Evolutionary conservation across 768 basidiomycete genomes (phyloP).

Genomic region (Omphalotus guepiniiformis): DNA sequence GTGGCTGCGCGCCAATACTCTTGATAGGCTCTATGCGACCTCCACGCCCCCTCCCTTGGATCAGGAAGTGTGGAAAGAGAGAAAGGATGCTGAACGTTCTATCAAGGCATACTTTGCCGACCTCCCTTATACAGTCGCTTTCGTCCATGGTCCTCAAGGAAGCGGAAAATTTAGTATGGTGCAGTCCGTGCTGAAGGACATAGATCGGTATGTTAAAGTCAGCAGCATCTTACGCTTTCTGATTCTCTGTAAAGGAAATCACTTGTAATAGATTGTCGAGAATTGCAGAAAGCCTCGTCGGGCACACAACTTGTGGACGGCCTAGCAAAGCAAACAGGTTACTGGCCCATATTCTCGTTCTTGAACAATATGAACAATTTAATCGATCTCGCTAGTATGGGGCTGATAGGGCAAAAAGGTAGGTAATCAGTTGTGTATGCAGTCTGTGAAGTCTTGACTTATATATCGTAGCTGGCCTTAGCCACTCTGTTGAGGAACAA

Average conservation of each 20-base stretch:
- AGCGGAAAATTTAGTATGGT: conserved; percentile 73
- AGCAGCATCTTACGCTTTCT: no score
- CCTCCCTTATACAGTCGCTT: conserved; percentile 73
- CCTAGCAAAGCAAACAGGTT: conserved; percentile 82
- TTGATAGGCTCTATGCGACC: conserved; percentile 37
- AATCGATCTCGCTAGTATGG: conserved; percentile 36
- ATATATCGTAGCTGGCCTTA: conserved; percentile 71
- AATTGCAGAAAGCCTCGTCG: conserved; percentile 63
- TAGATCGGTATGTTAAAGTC: conserved; percentile 47
- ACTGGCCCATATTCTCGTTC: conserved; percentile 85
- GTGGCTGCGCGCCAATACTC: conserved; percentile 64
- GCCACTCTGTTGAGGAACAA: conserved; percentile 74
- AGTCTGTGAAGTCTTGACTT: neutral
- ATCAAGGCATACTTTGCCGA: conserved; percentile 74
- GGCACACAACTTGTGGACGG: conserved; percentile 64
- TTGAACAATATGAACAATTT: conserved; percentile 8
- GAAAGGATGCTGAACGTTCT: conserved; percentile 67
- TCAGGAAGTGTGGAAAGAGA: conserved; percentile 76
- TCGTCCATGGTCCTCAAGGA: conserved; percentile 80
- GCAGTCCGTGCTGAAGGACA: conserved; percentile 45
- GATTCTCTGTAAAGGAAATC: conserved; percentile 49
- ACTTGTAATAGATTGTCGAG: conserved; percentile 80
- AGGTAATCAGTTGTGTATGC: conserved; percentile 9
- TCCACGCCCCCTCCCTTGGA: conserved; percentile 7
- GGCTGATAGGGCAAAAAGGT: conserved; percentile 96